Percentiles rank a stretch among this genome's conserved stretches.
Evolutionary conservation across 2,329 filamentous ascomycete genomes (phyloP).

Genomic region (Cladosporium austrohemisphaericum): DNA sequence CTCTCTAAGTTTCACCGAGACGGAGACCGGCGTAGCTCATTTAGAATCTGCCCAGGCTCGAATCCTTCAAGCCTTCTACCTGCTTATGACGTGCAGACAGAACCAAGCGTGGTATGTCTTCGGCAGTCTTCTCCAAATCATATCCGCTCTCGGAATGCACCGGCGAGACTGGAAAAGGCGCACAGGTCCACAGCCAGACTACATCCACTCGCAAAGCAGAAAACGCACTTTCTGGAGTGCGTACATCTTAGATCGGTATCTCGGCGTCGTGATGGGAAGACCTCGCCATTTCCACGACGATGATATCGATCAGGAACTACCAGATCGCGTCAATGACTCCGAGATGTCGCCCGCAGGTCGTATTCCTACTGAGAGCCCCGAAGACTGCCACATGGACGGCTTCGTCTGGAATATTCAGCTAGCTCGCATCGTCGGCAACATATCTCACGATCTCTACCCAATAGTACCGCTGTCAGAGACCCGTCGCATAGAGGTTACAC

Average conservation of each 20-base stretch:
- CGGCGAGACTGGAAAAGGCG: slow-evolving; percentile 11
- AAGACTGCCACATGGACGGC: slow-evolving; percentile 46
- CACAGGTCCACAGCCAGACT: slow-evolving; percentile 32
- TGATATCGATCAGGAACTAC: slow-evolving; percentile 60
- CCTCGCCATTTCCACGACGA: slow-evolving; percentile 60
- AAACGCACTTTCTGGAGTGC: slow-evolving; percentile 61
- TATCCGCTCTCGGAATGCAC: slow-evolving; percentile 21
- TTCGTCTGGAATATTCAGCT: slow-evolving; percentile 46
- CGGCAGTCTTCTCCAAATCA: slow-evolving; percentile 24
- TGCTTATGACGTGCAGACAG: slow-evolving; percentile 18
- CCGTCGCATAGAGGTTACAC: slow-evolving; percentile 38
- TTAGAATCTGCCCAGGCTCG: slow-evolving; percentile 20
- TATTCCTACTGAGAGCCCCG: background rate
- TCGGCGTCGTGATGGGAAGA: slow-evolving; percentile 60
- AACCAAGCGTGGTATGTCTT: slow-evolving; percentile 35
- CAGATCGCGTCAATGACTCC: slow-evolving; percentile 54
- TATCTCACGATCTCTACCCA: slow-evolving; percentile 33
- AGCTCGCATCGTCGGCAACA: slow-evolving; percentile 30
- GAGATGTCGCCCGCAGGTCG: slow-evolving; percentile 48
- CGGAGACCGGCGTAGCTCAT: slow-evolving; percentile 16
- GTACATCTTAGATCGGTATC: slow-evolving; percentile 60
- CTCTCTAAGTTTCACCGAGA: slow-evolving; percentile 11
- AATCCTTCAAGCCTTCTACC: slow-evolving; percentile 20
- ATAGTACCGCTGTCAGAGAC: slow-evolving; percentile 32
- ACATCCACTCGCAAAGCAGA: slow-evolving; percentile 50